Percentiles rank a stretch among this genome's conserved stretches.
Evolutionary conservation across 2,329 filamentous ascomycete species (phyloP).

Genomic region (Aspergillus pseudotamarii): DNA sequence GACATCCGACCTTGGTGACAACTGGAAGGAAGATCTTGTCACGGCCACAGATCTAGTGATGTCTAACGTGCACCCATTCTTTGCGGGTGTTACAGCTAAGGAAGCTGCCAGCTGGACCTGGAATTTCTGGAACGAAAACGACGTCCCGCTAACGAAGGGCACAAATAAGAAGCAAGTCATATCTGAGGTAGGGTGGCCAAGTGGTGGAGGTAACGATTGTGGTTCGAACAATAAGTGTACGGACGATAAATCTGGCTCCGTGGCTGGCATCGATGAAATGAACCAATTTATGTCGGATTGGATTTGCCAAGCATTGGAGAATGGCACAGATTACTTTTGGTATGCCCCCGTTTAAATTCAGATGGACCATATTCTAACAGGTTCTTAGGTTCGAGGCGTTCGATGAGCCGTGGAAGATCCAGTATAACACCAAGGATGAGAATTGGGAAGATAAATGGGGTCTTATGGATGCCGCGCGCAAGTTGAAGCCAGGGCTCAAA

Average conservation of each 20-base stretch:
- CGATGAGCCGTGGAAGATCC: constrained; percentile 92
- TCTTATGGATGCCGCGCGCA: constrained; percentile 80
- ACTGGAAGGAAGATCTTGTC: constrained; percentile 75
- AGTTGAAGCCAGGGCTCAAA: constrained; percentile 78
- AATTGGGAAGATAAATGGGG: constrained; percentile 97
- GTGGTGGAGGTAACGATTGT: constrained; percentile 77
- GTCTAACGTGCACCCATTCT: constrained; percentile 97
- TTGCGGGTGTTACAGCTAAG: constrained; percentile 72
- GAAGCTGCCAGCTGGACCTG: constrained; percentile 79
- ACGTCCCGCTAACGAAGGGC: constrained; percentile 65
- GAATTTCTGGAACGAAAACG: constrained; percentile 74
- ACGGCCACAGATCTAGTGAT: constrained; percentile 81
- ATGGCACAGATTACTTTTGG: constrained; percentile 94
- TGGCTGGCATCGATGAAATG: constrained; percentile 77
- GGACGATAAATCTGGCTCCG: constrained; percentile 60
- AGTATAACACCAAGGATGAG: constrained; percentile 67
- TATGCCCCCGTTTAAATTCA: constrained; percentile 38
- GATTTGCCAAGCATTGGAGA: constrained; percentile 77
- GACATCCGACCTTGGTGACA: constrained; percentile 85
- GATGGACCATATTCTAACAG: constrained; percentile 17
- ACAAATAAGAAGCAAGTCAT: constrained; percentile 73
- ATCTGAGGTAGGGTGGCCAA: constrained; percentile 90
- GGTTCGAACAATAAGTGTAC: constrained; percentile 62
- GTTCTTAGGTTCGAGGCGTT: constrained; percentile 78
- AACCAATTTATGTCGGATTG: constrained; percentile 85